Evolutionary conservation across 139 green algal genomes (phyloP).

Genomic region (Diplosphaera chodatii): DNA sequence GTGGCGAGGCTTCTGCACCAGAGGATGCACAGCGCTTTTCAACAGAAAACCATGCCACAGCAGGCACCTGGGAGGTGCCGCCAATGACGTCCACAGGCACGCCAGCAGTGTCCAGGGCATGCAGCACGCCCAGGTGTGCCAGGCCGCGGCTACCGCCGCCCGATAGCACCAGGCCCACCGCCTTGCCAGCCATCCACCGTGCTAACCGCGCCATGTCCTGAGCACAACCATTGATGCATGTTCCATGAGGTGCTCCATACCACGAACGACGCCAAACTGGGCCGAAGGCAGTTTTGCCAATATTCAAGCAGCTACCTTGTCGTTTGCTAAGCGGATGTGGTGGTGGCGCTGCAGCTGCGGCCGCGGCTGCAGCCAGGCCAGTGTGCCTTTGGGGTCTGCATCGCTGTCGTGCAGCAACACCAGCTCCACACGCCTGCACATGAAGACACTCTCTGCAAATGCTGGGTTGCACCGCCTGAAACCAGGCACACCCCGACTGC

Average conservation of each 20-base stretch:
- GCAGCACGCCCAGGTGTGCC: slow-evolving; percentile 65
- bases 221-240: background rate
- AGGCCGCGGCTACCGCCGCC: slow-evolving; percentile 57
- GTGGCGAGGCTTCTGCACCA: no score
- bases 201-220: slow-evolving; percentile 49
- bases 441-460: no score
- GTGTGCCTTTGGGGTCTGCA: slow-evolving; percentile 31
- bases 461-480: no score
- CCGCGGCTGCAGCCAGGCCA: slow-evolving; percentile 40
- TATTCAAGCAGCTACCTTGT: no score
- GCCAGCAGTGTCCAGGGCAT: slow-evolving; percentile 61
- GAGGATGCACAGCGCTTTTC: no score
- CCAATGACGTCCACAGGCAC: slow-evolving; percentile 67
- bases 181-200: slow-evolving; percentile 55
- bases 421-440: slow-evolving; percentile 57
- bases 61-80: slow-evolving; percentile 58
- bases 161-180: slow-evolving; percentile 63
- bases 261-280: no score
- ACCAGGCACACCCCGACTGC: no score
- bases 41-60: no score
- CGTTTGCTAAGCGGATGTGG: slow-evolving; percentile 41
- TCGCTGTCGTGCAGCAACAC: slow-evolving; percentile 46
- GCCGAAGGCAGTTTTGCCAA: no score
- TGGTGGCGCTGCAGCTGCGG: slow-evolving; percentile 59
- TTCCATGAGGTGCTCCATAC: no score